Evolutionary conservation across 208 protist genomes (phyloP), one percentile per base, ranked within the genome.

Genomic region (Leptomonas pyrrhocoris): DNA sequence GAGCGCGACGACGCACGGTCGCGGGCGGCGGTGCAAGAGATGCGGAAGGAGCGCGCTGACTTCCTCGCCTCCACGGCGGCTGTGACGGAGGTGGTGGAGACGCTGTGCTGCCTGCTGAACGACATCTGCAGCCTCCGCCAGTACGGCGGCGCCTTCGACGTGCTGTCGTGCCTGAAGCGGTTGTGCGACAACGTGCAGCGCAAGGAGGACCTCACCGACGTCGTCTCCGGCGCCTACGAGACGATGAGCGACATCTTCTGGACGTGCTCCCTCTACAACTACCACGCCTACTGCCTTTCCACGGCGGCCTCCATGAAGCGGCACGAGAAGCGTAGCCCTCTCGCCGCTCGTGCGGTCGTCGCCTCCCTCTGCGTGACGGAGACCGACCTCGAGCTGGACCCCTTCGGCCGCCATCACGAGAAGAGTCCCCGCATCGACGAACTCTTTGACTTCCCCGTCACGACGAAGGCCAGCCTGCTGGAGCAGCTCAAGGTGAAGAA

Each of bases 241-340:
- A 74, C 73, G 23, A 90, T 93, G 79, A 84, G 81, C 42, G 73
- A 79, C 19, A 73, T 88, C 34, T 92, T 95, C 70, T 92, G 80
- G 86, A 79, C 74, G 31, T 93, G 85, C 72, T 65, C 62, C 27
- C 77, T 84, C 40, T 77, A 82, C 69, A 79, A 74, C 64, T 92
- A 88, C 68, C 85, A 95, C 71, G 87, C 90, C 23, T 72, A 90
- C 74, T 92, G 84, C 68, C 83, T 93, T 43, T 71, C 51, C 36
- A 60, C 75, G 28, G 88, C 86, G 5, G 84, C 84, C 0, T 73
- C 74, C 30, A 49, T 88, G 49, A 75, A 68, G n/a, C 62, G 67
- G 23, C 71, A 86, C 3, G 77, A 73, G 25, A 54, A 56, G 28
- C 64, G 70, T n/a, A 66, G 48, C 23, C 50, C 62, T 23, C 55